Evolutionary conservation across 2,329 filamentous ascomycete genomes (phyloP), one percentile per base, ranked within the genome.

Genomic region (Metarhizium sp.): DNA sequence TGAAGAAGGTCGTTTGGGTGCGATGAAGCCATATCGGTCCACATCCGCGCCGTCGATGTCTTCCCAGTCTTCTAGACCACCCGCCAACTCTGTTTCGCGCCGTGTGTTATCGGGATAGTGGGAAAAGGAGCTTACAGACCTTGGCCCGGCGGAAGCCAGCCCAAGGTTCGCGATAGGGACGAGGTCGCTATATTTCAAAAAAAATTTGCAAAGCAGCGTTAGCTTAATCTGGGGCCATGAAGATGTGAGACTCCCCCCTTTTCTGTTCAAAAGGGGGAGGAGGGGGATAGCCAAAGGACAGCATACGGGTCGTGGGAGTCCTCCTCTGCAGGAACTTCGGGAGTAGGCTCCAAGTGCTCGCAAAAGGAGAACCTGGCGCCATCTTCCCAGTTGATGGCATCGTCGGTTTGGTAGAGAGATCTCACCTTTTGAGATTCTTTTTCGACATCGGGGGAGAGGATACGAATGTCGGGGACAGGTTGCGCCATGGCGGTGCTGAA

Each of bases 21-120:
- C 77, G 62, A 87, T 87, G 70, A 87, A 87, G 58, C 84, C 84
- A 64, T 86, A 87, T 64, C 84, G 78, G 69, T 87, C 84, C 59
- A 87, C 79, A 65, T 83, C 78, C 51, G 72, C 74, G 36, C 77
- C 80, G 53, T 82, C 72, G 2, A 87, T 71, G 60, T 86, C 80
- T 62, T 86, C 79, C 83, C 82, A 87, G 63, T 87, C 83, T 65
- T 87, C 84, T 20, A 85, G 72, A 16, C 81, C 80, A 50, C 81
- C 80, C 14, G 79, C 80, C 45, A 78, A 69, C 62, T 82, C 78
- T 57, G 75, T 73, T 51, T 71, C 70, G 62, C 66, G 64, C 57
- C 70, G 65, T 52, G 63, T 40, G 50, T 61, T 63, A 52, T 75
- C 74, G 69, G 64, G 76, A 71, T 60, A 68, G 60, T 67, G 72